Evolutionary conservation across 768 basidiomycete species (phyloP).

Genomic region (Collybia mongolica): DNA sequence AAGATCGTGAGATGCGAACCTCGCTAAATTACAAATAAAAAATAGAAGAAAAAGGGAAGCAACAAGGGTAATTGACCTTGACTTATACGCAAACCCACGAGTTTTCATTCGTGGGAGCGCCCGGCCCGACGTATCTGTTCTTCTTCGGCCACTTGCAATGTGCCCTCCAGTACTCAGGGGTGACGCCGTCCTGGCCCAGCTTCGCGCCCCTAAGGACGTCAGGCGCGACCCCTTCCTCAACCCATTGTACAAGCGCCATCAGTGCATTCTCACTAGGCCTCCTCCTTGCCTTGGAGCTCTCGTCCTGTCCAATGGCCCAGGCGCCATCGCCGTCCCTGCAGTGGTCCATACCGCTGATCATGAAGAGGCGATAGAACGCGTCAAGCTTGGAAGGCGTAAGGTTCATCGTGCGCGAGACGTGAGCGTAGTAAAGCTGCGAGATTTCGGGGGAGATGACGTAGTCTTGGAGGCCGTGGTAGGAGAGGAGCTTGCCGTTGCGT

Average conservation of each 20-base stretch:
- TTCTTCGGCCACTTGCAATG: no score
- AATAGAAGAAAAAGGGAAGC: no score
- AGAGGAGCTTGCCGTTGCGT: slow-evolving; percentile 11
- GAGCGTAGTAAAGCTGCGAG: slow-evolving; percentile 8
- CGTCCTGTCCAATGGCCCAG: slow-evolving; percentile 8
- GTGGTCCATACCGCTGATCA: slow-evolving; percentile 12
- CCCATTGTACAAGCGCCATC: slow-evolving; percentile 11
- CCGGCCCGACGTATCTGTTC: no score
- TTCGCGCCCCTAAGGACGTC: slow-evolving; percentile 6
- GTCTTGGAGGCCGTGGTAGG: slow-evolving; percentile 14
- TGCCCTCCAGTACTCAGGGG: no score
- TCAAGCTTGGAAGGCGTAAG: slow-evolving; percentile 7
- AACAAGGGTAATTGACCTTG: no score
- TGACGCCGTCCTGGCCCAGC: neutral
- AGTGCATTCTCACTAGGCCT: slow-evolving; percentile 8
- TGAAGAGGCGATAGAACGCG: slow-evolving; percentile 10
- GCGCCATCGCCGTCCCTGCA: slow-evolving; percentile 10
- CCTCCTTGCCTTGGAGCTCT: slow-evolving; percentile 4
- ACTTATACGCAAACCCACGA: no score
- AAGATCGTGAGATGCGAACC: no score
- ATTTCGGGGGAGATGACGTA: slow-evolving; percentile 11
- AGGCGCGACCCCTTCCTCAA: slow-evolving; percentile 9
- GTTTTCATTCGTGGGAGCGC: no score
- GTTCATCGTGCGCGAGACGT: slow-evolving; percentile 5
- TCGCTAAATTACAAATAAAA: no score